Evolutionary conservation across 441 rosid genomes (phyloP), one percentile per base, ranked within the genome.

Genomic region (Pelargonium cotyledonis): DNA sequence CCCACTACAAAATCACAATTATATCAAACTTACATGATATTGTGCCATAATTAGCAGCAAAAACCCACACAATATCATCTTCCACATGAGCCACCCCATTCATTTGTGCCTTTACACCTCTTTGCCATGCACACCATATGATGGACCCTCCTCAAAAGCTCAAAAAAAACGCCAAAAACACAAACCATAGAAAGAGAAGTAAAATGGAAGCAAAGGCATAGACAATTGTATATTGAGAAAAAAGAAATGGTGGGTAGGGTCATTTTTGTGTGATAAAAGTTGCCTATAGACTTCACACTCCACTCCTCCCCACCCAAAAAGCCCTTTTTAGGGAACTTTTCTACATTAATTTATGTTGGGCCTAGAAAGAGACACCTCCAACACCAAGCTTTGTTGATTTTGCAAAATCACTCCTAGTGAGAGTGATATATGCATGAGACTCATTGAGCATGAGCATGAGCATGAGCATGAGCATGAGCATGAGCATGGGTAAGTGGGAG

Each of bases 401-500:
- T 51, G 58, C 18, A 51, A 51, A 51, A 51, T n/a, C 58, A 51
- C 19, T 14, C 8, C 6, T 51, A n/a, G 15, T 15, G 23, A 21
- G n/a, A n/a, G 15, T 15, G 23, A 21, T 21, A 51, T 51, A 11
- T 51, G 57, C 31, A 26, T 14, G 57, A 16, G 57, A 49, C 57
- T 49, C 16, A 49, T 12, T 2, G 57, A 26, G 31, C 31, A 21
- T 21, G 23, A 21, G 23, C 35, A 35, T 35, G 58, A 51, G 58
- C 58, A 51, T 51, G 58, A n/a, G 31, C 31, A 26, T 2, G 57
- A 26, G 31, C 31, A 21, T 21, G 23, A 21, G 23, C 35, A 35
- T 35, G 58, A 51, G 58, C 58, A 51, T 51, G 58, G 58, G 18
- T 51, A 51, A 51, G 58, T 51, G 58, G 18, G 18, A n/a, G 58